phyloP scores from a whole-genome alignment of 345 rosid genomes.

The Hibiscus syriacus region DNA sequence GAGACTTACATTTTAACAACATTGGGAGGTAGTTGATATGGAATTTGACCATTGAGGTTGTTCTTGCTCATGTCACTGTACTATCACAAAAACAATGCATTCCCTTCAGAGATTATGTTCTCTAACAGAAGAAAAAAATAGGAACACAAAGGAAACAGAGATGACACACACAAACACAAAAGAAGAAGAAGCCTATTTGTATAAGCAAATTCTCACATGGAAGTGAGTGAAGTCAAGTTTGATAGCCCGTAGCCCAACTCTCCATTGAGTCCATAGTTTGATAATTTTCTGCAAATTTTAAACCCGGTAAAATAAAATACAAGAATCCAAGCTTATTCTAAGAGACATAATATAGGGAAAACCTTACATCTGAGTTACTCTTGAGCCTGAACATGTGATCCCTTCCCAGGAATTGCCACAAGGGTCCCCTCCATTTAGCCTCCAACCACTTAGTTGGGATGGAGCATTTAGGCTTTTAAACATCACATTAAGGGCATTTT shows the following conservation, averaged over 20 bases:
- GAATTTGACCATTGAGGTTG: constrained; percentile 71
- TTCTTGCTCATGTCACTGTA: constrained; percentile 87
- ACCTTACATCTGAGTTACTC: constrained; percentile 67
- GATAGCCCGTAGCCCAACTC: constrained; percentile 75
- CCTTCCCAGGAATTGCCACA: constrained; percentile 87
- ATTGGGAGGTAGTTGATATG: constrained; percentile 92
- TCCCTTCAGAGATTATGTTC: constrained; percentile 20
- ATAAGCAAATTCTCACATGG: constrained; percentile 49
- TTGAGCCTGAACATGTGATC: constrained; percentile 69
- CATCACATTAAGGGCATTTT: constrained; percentile 76
- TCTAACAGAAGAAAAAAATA: neutral
- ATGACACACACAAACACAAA: neutral
- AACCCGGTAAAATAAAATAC: neutral
- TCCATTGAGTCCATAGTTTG: constrained; percentile 71
- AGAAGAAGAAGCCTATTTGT: neutral
- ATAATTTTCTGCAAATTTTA: constrained; percentile 49
- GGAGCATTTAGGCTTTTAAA: constrained; percentile 78
- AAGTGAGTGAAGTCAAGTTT: constrained; percentile 72
- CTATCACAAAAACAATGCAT: constrained; percentile 33
- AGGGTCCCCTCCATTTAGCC: constrained; percentile 76
- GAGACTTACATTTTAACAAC: constrained; percentile 50
- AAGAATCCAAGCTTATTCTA: neutral
- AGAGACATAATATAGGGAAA: neutral
- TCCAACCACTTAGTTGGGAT: constrained; percentile 66
- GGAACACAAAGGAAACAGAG: neutral